Conservation (phyloP, 768 basidiomycete genomes). For the Auriscalpium vulgare region DNA sequence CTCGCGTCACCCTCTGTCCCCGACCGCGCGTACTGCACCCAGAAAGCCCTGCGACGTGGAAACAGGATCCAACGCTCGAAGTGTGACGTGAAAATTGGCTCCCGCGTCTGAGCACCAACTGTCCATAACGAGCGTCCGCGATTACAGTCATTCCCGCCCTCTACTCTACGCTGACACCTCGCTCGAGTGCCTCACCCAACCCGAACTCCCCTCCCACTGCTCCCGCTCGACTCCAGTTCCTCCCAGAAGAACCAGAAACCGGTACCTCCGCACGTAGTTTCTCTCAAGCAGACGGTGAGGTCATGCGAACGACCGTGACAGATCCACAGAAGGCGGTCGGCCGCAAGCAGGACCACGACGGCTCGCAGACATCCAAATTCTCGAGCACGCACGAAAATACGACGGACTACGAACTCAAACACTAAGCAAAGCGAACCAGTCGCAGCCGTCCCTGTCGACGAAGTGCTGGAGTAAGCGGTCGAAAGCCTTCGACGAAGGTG, state of each 20-base stretch:
- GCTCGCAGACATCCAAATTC: slow-evolving; percentile 69
- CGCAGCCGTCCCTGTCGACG: slow-evolving; percentile 64
- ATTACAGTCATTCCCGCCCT: too few species aligned
- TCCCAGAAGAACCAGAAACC: slow-evolving; percentile 29
- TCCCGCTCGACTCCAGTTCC: slow-evolving; percentile 30
- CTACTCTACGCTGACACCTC: too few species aligned
- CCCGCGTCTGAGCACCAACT: too few species aligned
- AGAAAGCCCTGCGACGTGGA: too few species aligned
- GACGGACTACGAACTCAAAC: slow-evolving; percentile 31
- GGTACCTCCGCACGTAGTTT: neutral
- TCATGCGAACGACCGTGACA: slow-evolving; percentile 84
- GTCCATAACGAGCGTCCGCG: too few species aligned
- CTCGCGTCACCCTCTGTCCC: too few species aligned
- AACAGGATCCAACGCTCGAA: too few species aligned
- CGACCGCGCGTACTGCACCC: too few species aligned
- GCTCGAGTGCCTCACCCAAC: too few species aligned
- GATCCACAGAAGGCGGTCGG: slow-evolving; percentile 87
- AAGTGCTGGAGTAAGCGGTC: slow-evolving; percentile 78
- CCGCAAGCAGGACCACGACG: slow-evolving; percentile 43
- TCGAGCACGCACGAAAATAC: slow-evolving; percentile 50
- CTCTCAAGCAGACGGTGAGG: slow-evolving; percentile 31
- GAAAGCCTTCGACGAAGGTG: slow-evolving; percentile 78
- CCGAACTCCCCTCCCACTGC: too few species aligned
- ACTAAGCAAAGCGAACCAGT: neutral
- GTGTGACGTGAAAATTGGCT: too few species aligned